Percentiles rank a stretch among this genome's conserved stretches.
These are phyloP conservation scores for Hydnomerulius pinastri DNA, from an alignment of 768 basidiomycete species.

Conservation along the genomic window DNA sequence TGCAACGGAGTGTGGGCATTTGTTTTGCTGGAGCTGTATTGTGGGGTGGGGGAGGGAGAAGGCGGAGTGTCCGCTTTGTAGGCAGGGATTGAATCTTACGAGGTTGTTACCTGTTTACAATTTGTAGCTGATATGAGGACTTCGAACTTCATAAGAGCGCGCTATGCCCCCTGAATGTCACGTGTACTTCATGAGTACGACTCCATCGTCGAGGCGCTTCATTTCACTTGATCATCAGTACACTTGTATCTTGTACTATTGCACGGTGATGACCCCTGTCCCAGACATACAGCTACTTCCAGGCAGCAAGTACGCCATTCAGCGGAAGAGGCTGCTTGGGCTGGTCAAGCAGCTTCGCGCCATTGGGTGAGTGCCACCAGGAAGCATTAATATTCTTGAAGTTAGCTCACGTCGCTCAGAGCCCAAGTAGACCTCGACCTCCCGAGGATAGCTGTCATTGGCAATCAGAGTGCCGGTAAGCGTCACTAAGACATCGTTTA, in stretches of 20 bases:
- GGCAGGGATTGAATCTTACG: conserved; percentile 70
- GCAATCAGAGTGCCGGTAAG: conserved; percentile 52
- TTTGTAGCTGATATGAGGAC: conserved; percentile 54
- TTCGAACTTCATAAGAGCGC: no score
- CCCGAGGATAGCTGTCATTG: conserved; percentile 52
- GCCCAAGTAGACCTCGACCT: conserved; percentile 49
- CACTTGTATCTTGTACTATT: no score
- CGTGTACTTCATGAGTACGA: no score
- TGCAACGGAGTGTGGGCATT: conserved; percentile 85
- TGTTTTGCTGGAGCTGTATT: conserved; percentile 91
- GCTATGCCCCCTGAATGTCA: no score
- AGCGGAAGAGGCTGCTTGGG: conserved; percentile 32
- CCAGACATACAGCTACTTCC: not conserved
- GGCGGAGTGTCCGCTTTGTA: conserved; percentile 86
- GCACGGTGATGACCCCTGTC: not conserved
- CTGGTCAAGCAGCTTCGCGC: conserved; percentile 22
- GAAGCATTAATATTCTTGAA: no score
- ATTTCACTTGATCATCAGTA: no score
- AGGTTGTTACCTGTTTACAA: conserved; percentile 83
- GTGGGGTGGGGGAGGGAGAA: conserved; percentile 89
- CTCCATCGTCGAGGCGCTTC: no score
- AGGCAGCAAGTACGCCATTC: conserved; percentile 25
- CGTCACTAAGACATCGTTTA: conserved; percentile 9
- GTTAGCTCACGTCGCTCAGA: conserved; percentile 24
- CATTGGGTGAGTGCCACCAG: conserved; percentile 28